A percentile compares a stretch with the other conserved stretches of the same genome.
Evolutionary conservation across 1,284 basidiomycete genomes (phyloP).

Genomic region (Mrakiaceae sp.): DNA sequence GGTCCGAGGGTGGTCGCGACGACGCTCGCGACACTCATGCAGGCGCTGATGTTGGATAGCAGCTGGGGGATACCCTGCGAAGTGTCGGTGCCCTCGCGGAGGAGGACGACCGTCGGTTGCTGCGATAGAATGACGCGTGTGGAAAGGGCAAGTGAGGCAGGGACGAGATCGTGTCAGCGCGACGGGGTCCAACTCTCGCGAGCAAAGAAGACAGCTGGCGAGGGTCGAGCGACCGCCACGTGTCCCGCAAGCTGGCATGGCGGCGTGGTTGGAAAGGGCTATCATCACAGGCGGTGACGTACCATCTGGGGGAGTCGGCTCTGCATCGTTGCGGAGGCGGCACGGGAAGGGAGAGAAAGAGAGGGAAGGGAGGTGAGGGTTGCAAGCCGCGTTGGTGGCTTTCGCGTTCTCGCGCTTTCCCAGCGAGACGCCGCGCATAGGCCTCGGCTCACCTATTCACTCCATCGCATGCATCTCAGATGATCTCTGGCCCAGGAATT

Average conservation of each 20-base stretch:
- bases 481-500: no score
- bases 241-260: no score
- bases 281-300: conserved; percentile 7
- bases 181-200: background rate
- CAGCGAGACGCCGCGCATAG: no score
- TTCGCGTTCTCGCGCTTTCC: no score
- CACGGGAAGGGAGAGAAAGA: no score
- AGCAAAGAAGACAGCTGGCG: background rate
- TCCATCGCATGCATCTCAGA: no score
- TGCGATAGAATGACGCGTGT: conserved; percentile 27
- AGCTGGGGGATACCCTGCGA: conserved; percentile 92
- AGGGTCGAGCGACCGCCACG: no score
- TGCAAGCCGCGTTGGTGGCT: background rate
- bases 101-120: conserved; percentile 92
- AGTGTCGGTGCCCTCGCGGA: conserved; percentile 89
- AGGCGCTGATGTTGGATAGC: conserved; percentile 91
- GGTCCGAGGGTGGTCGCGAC: conserved; percentile 94
- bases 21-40: conserved; percentile 78
- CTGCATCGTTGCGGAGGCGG: background rate
- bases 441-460: no score
- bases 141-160: background rate
- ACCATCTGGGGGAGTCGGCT: conserved; percentile 33
- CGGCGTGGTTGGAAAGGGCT: no score
- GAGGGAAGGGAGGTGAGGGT: background rate
- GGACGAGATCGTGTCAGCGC: background rate